Evolutionary conservation across 345 rosid species (phyloP).

Genomic region (Pelargonium nanum): DNA sequence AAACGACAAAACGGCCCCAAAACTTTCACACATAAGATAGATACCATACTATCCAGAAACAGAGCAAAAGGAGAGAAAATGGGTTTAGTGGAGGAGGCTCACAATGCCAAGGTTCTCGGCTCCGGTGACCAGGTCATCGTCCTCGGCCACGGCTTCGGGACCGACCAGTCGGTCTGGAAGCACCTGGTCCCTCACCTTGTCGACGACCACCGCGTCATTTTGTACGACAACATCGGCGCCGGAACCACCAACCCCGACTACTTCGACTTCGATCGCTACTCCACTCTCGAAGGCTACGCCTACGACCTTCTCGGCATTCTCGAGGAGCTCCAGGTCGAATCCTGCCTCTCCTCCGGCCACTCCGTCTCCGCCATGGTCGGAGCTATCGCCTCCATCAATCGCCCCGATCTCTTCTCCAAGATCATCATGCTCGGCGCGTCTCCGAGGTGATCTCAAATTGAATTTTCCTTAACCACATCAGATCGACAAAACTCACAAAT

Average conservation of each 20-base stretch:
- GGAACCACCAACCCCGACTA: constrained; percentile 87
- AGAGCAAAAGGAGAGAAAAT: constrained; percentile 12
- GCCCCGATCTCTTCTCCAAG: constrained; percentile 76
- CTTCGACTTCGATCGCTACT: constrained; percentile 68
- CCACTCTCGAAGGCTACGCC: constrained; percentile 66
- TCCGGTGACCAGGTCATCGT: constrained; percentile 48
- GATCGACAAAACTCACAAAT: no score
- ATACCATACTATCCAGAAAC: no score
- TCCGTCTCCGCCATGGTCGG: constrained; percentile 83
- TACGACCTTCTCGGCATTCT: constrained; percentile 71
- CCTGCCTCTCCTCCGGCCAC: constrained; percentile 70
- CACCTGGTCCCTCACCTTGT: constrained; percentile 78
- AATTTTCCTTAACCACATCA: not conserved
- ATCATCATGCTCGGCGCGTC: constrained; percentile 59
- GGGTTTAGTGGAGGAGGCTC: constrained; percentile 83
- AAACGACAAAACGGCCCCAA: no score
- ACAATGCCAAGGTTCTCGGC: constrained; percentile 63
- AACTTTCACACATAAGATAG: not conserved
- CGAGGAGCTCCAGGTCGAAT: constrained; percentile 45
- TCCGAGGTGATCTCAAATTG: constrained; percentile 43
- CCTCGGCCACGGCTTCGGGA: constrained; percentile 81
- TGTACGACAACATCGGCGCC: constrained; percentile 87
- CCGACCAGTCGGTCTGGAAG: constrained; percentile 92
- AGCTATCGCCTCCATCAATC: constrained; percentile 65
- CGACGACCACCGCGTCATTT: constrained; percentile 48